These are phyloP conservation scores for Phytophthora podocarpi DNA, from an alignment of 352 stramenopile species.

Conservation along the genomic window DNA sequence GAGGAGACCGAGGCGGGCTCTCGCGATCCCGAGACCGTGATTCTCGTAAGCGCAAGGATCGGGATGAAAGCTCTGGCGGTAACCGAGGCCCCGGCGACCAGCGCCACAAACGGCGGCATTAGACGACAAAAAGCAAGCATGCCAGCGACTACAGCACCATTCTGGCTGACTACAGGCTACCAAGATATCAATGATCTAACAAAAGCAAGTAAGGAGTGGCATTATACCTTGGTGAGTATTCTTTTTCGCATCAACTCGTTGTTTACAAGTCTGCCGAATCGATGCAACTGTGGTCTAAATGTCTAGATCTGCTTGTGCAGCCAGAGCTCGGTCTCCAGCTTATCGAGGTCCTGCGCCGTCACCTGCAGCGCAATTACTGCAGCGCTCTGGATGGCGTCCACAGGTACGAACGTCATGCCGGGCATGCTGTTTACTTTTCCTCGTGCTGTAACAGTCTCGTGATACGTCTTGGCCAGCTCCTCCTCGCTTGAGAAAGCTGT, in stretches of 20 bases:
- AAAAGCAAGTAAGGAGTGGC: constrained; percentile 15
- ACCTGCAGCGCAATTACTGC: constrained; percentile 62
- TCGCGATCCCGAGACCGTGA: constrained; percentile 69
- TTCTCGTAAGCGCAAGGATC: constrained; percentile 63
- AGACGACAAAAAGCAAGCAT: constrained; percentile 24
- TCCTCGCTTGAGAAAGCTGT: constrained; percentile 56
- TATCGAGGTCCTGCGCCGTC: constrained; percentile 79
- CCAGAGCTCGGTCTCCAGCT: constrained; percentile 86
- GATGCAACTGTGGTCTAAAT: background rate
- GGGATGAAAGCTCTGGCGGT: constrained; percentile 50
- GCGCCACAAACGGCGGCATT: constrained; percentile 59
- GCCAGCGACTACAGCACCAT: constrained; percentile 8
- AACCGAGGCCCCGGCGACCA: constrained; percentile 33
- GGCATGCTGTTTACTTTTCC: constrained; percentile 39
- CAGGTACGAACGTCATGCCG: constrained; percentile 78
- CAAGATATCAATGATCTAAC: constrained; percentile 25
- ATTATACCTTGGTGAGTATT: no score
- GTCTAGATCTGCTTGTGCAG: constrained; percentile 76
- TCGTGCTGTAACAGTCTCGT: constrained; percentile 33
- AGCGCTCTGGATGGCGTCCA: constrained; percentile 59
- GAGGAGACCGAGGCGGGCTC: constrained; percentile 41
- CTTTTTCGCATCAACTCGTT: background rate
- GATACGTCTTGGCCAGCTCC: constrained; percentile 42
- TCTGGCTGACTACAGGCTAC: background rate
- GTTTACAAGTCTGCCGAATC: constrained; percentile 4